Percentiles rank a stretch among this genome's conserved stretches.
Evolutionary conservation across 306 rosid genomes (phyloP).

Genomic region (Inga oerstediana): DNA sequence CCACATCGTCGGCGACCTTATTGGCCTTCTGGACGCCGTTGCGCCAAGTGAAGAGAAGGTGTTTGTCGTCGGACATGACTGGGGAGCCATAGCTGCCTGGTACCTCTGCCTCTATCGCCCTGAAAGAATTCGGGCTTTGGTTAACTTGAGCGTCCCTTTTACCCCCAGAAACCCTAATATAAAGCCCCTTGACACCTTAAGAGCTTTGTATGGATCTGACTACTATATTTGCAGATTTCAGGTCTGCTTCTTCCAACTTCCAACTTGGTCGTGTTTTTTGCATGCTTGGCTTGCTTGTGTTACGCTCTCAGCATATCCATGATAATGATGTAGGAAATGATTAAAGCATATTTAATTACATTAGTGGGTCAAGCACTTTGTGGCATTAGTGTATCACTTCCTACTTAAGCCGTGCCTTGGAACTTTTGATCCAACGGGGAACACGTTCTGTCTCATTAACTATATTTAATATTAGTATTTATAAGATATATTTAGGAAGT

Average conservation of each 20-base stretch:
- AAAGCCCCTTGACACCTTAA: slow-evolving; percentile 49
- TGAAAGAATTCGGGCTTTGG: slow-evolving; percentile 61
- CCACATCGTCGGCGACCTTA: slow-evolving; percentile 69
- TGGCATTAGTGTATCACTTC: too few relatives aligned
- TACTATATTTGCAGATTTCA: slow-evolving; percentile 75
- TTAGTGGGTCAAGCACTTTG: not conserved
- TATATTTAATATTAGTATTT: too few relatives aligned
- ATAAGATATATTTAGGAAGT: too few relatives aligned
- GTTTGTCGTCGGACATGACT: slow-evolving; percentile 84
- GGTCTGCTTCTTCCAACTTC: slow-evolving; percentile 36
- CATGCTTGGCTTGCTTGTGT: not conserved
- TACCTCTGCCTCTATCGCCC: slow-evolving; percentile 67
- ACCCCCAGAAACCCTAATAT: slow-evolving; percentile 58
- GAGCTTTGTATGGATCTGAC: slow-evolving; percentile 64
- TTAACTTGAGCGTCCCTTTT: slow-evolving; percentile 61
- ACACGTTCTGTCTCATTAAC: not conserved
- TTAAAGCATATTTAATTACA: not conserved
- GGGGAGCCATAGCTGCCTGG: slow-evolving; percentile 83
- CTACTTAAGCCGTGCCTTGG: not conserved
- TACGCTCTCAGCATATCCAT: not conserved
- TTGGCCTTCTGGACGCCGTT: slow-evolving; percentile 43
- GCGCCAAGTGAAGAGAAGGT: slow-evolving; percentile 49
- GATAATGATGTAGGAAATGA: not conserved
- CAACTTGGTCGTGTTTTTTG: not conserved
- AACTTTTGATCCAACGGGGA: not conserved